Evolutionary conservation across 495 filamentous ascomycete species (phyloP).

Genomic region (Daldinia childiae): DNA sequence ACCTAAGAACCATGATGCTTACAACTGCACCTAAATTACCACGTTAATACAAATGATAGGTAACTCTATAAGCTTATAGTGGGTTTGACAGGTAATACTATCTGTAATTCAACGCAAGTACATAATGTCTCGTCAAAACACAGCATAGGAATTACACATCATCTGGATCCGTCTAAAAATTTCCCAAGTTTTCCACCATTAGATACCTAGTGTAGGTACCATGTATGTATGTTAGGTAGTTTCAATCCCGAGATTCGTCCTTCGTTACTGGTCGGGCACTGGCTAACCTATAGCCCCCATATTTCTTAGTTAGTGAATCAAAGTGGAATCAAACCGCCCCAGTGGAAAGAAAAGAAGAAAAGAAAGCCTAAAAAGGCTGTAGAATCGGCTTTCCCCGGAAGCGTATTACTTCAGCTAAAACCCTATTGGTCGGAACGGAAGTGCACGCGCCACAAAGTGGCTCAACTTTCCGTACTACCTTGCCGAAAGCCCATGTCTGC

Average conservation of each 20-base stretch:
- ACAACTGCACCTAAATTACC: neutral
- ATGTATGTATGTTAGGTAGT: no score
- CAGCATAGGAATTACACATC: constrained; percentile 1
- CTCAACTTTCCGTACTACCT: constrained; percentile 33
- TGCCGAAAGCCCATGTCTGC: constrained; percentile 20
- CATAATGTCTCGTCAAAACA: neutral
- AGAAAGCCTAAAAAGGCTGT: constrained; percentile 10
- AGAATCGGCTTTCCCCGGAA: constrained; percentile 45
- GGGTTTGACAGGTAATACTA: neutral
- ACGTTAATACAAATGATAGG: neutral
- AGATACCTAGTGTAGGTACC: neutral
- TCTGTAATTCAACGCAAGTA: neutral
- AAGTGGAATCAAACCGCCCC: neutral
- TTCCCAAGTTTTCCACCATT: constrained; percentile 20
- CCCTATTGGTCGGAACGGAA: constrained; percentile 32
- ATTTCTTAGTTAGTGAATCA: constrained; percentile 20
- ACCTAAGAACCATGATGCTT: neutral
- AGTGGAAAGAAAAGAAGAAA: neutral
- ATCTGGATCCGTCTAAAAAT: constrained; percentile 33
- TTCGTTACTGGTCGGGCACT: no score
- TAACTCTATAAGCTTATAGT: neutral
- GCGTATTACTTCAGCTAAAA: constrained; percentile 41
- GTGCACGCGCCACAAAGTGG: constrained; percentile 40
- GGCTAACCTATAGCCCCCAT: constrained; percentile 15
- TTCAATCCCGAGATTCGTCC: constrained; percentile 34